Base-by-base conservation (phyloP, 306 rosid species). In the Ziziphus jujuba region DNA sequence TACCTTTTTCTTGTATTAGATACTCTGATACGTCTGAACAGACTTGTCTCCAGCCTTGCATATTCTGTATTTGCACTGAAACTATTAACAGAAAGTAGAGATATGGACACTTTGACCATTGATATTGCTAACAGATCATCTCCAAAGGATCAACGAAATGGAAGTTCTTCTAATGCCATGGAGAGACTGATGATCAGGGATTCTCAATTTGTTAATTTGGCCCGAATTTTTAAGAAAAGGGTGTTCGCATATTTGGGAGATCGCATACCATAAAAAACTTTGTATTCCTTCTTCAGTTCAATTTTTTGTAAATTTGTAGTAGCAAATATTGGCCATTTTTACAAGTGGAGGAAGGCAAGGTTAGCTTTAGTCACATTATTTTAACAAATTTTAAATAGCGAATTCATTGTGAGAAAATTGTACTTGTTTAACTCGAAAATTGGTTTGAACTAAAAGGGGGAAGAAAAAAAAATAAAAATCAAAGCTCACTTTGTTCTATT, bases 111-210 rank as follows among this genome's bases (percentile, higher is more conserved):
- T 73, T 73, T 86, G 74, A 75, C 97, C 16, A 61, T 87, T 66
- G 91, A 90, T 68, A 81, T 88, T 56, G 84, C 93, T 1, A 83
- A 64, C 77, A 79, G 91, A 77, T 77, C 90, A 69, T 90, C 93
- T 44, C 61, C 74, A 64, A 88, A 81, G 75, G 70, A 59, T 36
- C 75, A 54, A 16, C 63, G 69, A 70, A 59, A 5, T 59, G 62
- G 63, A 60, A 75, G 63, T 56, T 75, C 33, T 28, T 28, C 57
- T 48, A 86, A 80, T 53, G 53, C 68, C 80, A 52, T 81, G 74
- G 80, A 48, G 50, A 81, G 79, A 28, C 2, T 28, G 54, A 76
- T 80, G 47, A 78, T 73, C 36, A 67, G 91, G 72, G 89, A 76
- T 71, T 77, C 86, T 50, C 97, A 90, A 81, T 81, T 92, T 9